These are phyloP conservation scores for Yamadazyma tumulicola DNA, from an alignment of 805 yeast genomes.

Conservation along the genomic window DNA sequence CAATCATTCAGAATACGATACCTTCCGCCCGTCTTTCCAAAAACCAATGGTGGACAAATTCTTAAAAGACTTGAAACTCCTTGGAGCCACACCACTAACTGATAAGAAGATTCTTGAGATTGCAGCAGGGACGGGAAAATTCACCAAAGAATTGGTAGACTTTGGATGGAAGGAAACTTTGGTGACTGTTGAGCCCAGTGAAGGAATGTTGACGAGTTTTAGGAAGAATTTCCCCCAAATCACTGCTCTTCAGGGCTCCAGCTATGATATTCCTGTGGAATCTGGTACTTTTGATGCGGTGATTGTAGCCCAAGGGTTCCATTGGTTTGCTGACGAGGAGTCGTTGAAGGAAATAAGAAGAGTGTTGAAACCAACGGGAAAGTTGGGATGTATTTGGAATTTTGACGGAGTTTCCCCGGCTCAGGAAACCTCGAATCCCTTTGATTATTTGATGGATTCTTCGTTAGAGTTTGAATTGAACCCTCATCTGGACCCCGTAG, in stretches of 20 bases:
- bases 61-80: conserved; percentile 33
- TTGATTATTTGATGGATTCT: conserved; percentile 7
- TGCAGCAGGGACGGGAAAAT: conserved; percentile 66
- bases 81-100: conserved; percentile 14
- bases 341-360: conserved; percentile 49
- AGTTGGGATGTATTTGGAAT: conserved; percentile 59
- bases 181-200: conserved; percentile 51
- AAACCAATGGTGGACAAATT: conserved; percentile 41
- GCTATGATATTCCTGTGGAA: conserved; percentile 45
- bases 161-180: conserved; percentile 38
- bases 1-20: conserved; percentile 51
- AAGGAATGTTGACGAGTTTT: conserved; percentile 54
- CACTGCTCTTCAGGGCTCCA: conserved; percentile 31
- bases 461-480: conserved; percentile 4
- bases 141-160: conserved; percentile 43
- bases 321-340: conserved; percentile 57
- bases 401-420: conserved; percentile 34
- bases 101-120: conserved; percentile 41
- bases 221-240: conserved; percentile 41
- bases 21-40: conserved; percentile 49
- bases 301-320: conserved; percentile 60
- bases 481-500: conserved; percentile 12
- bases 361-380: conserved; percentile 46
- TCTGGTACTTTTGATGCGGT: conserved; percentile 47
- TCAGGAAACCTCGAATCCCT: conserved; percentile 5